Conservation (phyloP, 495 filamentous ascomycete species). For the Neurospora africana region DNA sequence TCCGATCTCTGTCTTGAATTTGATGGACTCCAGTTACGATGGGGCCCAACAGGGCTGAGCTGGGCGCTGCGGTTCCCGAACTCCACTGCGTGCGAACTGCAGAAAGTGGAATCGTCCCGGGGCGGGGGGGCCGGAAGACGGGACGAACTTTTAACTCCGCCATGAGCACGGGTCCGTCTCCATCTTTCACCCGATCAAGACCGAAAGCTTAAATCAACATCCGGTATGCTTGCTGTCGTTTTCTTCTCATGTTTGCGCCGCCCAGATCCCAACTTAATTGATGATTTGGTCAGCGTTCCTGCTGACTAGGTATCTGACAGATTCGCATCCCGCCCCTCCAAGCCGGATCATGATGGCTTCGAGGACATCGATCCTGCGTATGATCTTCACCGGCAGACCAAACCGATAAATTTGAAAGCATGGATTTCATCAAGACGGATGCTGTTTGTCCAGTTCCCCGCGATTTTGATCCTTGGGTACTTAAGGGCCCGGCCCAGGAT, state of each 20-base stretch:
- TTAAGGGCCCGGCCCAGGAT: no score
- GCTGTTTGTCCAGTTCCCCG: neutral
- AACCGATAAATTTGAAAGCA: neutral
- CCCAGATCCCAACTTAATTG: neutral
- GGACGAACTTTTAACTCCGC: neutral
- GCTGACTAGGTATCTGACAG: neutral
- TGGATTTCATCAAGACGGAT: neutral
- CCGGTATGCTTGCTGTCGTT: neutral
- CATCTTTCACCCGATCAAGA: neutral
- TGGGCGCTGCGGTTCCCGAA: neutral
- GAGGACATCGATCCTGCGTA: neutral
- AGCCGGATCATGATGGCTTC: neutral
- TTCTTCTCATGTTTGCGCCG: neutral
- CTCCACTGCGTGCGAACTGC: neutral
- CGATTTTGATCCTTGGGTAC: neutral
- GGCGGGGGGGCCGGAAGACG: neutral
- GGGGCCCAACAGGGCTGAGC: neutral
- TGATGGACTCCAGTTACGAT: neutral
- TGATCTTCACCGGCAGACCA: neutral
- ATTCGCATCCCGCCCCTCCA: neutral
- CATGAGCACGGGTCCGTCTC: neutral
- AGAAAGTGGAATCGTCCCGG: neutral
- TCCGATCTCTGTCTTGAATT: neutral
- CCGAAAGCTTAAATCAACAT: neutral
- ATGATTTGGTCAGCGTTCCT: neutral